Evolutionary conservation across 2,329 filamentous ascomycete species (phyloP), one percentile per base, ranked within the genome.

Genomic region (Phialocephala subalpina): DNA sequence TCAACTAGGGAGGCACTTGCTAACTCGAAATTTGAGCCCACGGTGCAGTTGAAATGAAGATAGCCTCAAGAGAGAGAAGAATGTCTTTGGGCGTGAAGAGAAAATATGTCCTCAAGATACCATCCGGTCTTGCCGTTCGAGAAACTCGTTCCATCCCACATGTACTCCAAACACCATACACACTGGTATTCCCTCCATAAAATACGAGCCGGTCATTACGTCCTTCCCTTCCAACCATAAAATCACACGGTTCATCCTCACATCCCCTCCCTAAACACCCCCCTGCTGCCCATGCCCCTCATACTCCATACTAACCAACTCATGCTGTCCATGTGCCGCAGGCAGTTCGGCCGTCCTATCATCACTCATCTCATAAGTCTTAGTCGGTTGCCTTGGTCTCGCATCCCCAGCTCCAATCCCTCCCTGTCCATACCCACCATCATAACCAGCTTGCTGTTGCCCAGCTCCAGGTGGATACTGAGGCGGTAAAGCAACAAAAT

Each of bases 331-430:
- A 11, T 14, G 4, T 12, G 7, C n/a, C 25, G 20, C 45, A n/a
- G 45, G 45, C 20, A 49, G 25, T 20, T 49, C 45, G 6, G 25
- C 45, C 45, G n/a, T 11, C 45, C 20, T 20, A 3, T 49, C n/a
- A 22, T 20, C 45, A 25, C 20, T 22, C 45, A 49, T 49, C 45
- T 49, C 45, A 49, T 49, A 49, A 11, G 20, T 49, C 45, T 49
- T 49, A 33, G 9, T 33, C 18, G 5, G 38, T 42, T 5, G 38
- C 12, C 4, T n/a, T 12, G 12, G 38, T 4, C 18, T 16, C 12
- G 5, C 20, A 14, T 49, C 45, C 7, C 11, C 20, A 25, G n/a
- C 45, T 42, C 40, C 40, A 2, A 6, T n/a, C 14, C 4, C 14
- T n/a, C 12, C 40, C 40, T 42, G 40, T 42, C 40, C 14, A 18